Evolutionary conservation across 306 rosid species (phyloP), one percentile per base, ranked within the genome.

Genomic region (Dryas alaskensis): DNA sequence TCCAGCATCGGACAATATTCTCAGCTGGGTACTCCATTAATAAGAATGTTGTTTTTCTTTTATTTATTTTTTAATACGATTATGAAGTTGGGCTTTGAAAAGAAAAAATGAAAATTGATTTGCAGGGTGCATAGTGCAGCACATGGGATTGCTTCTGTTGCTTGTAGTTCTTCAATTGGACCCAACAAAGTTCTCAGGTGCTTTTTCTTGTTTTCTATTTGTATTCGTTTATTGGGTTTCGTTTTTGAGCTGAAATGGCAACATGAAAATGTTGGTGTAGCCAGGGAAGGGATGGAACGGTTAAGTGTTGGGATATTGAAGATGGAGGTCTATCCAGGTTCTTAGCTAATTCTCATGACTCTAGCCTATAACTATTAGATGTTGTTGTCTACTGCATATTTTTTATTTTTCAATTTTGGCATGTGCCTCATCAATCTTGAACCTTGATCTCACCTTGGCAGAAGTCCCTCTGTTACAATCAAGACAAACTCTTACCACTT

Each of bases 281-380:
- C 85, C 99, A 92, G 89, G 96, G 99, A 46, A 94, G 97, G 83
- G 99, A 94, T 84, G 99, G 97, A 74, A 89, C 96, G 31, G 87
- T 92, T 6, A 94, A 94, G 85, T 78, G 88, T 81, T 94, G 99
- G 99, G 91, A 92, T 70, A 78, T 92, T 47, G 83, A 72, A 77
- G 88, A 83, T 51, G 87, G 95, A 62, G 88, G 84, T 73, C 62
- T 94, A 70, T 88, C 97, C 64, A 86, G 98, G 98, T 94, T 76
- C 43, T 10, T 5, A n/a, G 51, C 42, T 42, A 50, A 77, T 78
- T 60, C 45, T 53, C 19, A 14, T 48, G 11, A n/a, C 42, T 55
- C 9, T 55, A 25, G 74, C 27, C 3, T 37, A 5, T 7, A 3
- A 13, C 39, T 69, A 10, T 53, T 54, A 0, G 13, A 8, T 19